Base-by-base conservation (phyloP, 768 basidiomycete species). In the Amanita polypyramis region DNA sequence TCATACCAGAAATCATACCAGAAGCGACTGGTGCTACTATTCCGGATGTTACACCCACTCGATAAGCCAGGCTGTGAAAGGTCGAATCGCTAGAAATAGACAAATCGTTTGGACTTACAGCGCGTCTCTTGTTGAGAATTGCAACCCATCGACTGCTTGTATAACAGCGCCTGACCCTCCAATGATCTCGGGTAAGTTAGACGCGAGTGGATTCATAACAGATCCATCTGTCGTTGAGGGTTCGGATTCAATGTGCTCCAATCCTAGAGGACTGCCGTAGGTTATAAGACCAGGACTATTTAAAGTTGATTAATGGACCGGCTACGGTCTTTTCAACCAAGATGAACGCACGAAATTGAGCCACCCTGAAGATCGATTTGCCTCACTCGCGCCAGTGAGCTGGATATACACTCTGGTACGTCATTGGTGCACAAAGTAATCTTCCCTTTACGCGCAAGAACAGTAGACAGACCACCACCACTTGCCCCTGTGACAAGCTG, bases 61-160 rank as follows among this genome's bases (percentile, higher is more conserved):
- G 74, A 51, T 84, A 83, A 1, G 80, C 82, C 38, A 85, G 68
- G 14, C 76, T 50, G 48, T 39, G 54, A 45, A 12, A 47, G 23
- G 14, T 27, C 8, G 40, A 14, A 21, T 4, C 12, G 27, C 9
- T 4, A 33, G 8, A 35, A 17, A 43, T 44, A 5, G 35, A 23
- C 0, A 25, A 19, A 3, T n/a, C 27, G 14, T 10, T 32, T 37
- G 45, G 47, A 55, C 67, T 54, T 51, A 70, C 64, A 66, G 55
- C 25, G 60, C 76, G 60, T 84, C 75, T 48, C 81, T 76, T 14
- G 80, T 75, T 1, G 70, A 70, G 56, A 84, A 89, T 50, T 75
- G 73, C 27, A 87, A 69, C 0, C 90, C 89, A 58, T 93, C 89
- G 3, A 74, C 74, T 7, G 85, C 90, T 29, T 70, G 70, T 19